Evolutionary conservation across 1,284 basidiomycete genomes (phyloP).

Genomic region (Ceratobasidium sp.): DNA sequence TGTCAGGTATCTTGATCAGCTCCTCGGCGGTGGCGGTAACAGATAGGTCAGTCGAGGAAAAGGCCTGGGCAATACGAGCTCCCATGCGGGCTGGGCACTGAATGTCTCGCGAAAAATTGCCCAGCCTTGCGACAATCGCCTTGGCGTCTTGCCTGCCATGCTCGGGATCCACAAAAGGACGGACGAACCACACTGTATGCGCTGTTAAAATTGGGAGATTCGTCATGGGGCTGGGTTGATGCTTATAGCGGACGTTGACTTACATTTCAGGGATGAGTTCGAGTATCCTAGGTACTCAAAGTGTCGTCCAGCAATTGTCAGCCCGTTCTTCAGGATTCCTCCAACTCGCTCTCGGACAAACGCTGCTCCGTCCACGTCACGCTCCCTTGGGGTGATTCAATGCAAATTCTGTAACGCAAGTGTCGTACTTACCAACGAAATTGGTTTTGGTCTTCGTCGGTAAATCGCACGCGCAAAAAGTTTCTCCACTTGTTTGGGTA

Average conservation of each 20-base stretch:
- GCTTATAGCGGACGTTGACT: neutral
- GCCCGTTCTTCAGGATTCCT: slow-evolving; percentile 53
- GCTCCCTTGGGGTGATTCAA: slow-evolving; percentile 47
- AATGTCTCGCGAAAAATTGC: slow-evolving; percentile 57
- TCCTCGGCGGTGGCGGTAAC: slow-evolving; percentile 62
- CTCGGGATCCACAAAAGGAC: slow-evolving; percentile 53
- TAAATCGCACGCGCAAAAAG: slow-evolving; percentile 70
- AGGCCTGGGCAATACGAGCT: slow-evolving; percentile 72
- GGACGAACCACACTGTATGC: slow-evolving; percentile 65
- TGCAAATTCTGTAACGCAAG: neutral
- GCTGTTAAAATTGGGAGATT: neutral
- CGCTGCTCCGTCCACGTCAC: slow-evolving; percentile 56
- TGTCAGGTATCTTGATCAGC: slow-evolving; percentile 57
- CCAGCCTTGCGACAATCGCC: slow-evolving; percentile 60
- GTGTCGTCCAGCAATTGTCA: slow-evolving; percentile 58
- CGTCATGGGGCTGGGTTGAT: neutral
- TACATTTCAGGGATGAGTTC: slow-evolving; percentile 54
- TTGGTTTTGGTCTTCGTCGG: slow-evolving; percentile 60
- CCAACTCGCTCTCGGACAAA: slow-evolving; percentile 59
- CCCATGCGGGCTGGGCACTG: slow-evolving; percentile 71
- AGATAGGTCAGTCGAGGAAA: slow-evolving; percentile 71
- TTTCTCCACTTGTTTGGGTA: slow-evolving; percentile 54
- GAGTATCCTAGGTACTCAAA: slow-evolving; percentile 66
- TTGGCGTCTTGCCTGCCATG: slow-evolving; percentile 49
- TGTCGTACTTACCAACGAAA: slow-evolving; percentile 51